phyloP scores from a whole-genome alignment of 257 asterid species.

The Salvia miltiorrhiza region DNA sequence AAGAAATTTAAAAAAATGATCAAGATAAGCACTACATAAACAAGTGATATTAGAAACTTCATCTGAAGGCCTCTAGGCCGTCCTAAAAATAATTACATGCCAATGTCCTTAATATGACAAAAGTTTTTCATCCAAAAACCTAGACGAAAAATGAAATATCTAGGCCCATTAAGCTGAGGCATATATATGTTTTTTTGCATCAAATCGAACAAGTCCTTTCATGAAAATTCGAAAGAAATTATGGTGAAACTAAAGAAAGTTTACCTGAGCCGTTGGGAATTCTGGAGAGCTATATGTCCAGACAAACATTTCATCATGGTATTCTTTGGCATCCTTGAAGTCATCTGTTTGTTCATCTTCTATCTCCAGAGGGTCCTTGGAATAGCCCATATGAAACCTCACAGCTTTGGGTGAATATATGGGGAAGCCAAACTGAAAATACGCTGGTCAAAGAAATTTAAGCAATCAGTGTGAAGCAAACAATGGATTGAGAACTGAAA shows the following conservation, averaged over 20 bases:
- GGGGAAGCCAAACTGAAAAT: constrained; percentile 72
- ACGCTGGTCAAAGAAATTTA: constrained; percentile 46
- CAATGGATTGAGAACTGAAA: not conserved
- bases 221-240: no score
- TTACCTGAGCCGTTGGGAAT: constrained; percentile 69
- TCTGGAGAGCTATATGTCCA: constrained; percentile 72
- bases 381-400: constrained; percentile 61
- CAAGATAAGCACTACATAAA: not conserved
- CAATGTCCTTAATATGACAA: not conserved
- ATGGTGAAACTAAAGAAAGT: constrained; percentile 11
- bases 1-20: not conserved
- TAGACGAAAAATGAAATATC: not conserved
- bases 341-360: constrained; percentile 25
- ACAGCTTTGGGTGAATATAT: constrained; percentile 74
- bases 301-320: constrained; percentile 37
- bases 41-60: not conserved
- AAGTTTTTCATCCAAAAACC: not conserved
- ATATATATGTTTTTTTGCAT: not conserved
- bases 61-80: not conserved
- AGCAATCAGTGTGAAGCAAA: constrained; percentile 20
- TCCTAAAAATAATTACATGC: not conserved
- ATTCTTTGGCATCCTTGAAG: constrained; percentile 27
- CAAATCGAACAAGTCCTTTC: not conserved
- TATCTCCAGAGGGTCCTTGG: constrained; percentile 28
- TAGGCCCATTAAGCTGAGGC: not conserved